Evolutionary conservation across 768 basidiomycete species (phyloP).

Genomic region (Hypsizygus marmoreus): DNA sequence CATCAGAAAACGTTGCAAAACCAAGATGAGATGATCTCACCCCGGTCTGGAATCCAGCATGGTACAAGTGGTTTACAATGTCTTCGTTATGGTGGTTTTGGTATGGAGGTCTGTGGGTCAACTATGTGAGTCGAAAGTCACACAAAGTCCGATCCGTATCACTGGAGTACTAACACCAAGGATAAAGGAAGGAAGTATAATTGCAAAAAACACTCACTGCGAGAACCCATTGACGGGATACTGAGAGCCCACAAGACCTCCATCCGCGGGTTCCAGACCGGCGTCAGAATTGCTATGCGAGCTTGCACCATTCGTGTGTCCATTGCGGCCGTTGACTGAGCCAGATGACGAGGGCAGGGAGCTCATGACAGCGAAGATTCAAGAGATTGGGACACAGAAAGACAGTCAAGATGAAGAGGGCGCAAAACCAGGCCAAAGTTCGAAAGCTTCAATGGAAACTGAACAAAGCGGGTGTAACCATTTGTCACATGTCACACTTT

Average conservation of each 20-base stretch:
- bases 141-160: slow-evolving; percentile 16
- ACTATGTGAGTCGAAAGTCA: slow-evolving; percentile 11
- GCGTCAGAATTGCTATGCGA: slow-evolving; percentile 39
- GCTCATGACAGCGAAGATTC: slow-evolving; percentile 29
- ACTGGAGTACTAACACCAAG: slow-evolving; percentile 3
- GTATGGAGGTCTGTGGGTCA: slow-evolving; percentile 44
- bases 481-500: slow-evolving; percentile 17
- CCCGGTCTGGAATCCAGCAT: slow-evolving; percentile 79
- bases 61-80: slow-evolving; percentile 77
- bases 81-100: slow-evolving; percentile 73
- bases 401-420: slow-evolving; percentile 13
- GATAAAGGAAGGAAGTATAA: slow-evolving; percentile 5
- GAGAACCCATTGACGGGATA: slow-evolving; percentile 59
- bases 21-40: slow-evolving; percentile 45
- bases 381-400: slow-evolving; percentile 12
- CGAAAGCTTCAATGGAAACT: slow-evolving; percentile 11
- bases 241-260: slow-evolving; percentile 36
- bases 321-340: slow-evolving; percentile 53
- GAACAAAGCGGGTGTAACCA: slow-evolving; percentile 16
- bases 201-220: slow-evolving; percentile 47
- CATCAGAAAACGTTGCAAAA: slow-evolving; percentile 13
- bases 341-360: slow-evolving; percentile 42
- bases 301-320: slow-evolving; percentile 50
- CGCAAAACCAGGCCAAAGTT: no score
- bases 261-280: slow-evolving; percentile 38